Evolutionary conservation across 495 filamentous ascomycete genomes (phyloP).

Genomic region (Penicillium lagena): DNA sequence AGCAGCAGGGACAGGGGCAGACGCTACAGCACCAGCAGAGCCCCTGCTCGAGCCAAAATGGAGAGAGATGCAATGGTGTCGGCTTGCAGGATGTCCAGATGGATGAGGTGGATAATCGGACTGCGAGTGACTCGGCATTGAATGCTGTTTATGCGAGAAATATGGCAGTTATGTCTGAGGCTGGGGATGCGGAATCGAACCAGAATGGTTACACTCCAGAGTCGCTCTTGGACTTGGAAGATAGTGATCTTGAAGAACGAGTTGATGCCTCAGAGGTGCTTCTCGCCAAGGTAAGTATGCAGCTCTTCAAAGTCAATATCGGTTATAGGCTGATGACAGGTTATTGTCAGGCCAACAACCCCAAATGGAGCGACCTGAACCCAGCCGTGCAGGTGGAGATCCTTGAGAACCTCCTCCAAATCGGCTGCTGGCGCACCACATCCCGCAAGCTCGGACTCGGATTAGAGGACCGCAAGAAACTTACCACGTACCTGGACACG

Average conservation of each 20-base stretch:
- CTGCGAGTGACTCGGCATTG: constrained; percentile 27
- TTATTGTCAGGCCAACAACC: constrained; percentile 3
- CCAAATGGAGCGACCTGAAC: constrained; percentile 29
- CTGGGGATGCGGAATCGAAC: neutral
- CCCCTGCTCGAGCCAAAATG: too few relatives aligned
- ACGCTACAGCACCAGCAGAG: too few relatives aligned
- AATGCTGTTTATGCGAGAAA: constrained; percentile 32
- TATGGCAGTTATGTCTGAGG: constrained; percentile 23
- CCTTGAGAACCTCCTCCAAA: constrained; percentile 21
- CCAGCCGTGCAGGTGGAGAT: constrained; percentile 30
- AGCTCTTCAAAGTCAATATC: neutral
- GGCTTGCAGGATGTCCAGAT: constrained; percentile 10
- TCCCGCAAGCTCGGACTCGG: constrained; percentile 21
- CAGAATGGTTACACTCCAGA: too few relatives aligned
- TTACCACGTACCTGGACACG: constrained; percentile 6
- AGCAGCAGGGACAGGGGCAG: neutral
- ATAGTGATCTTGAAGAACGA: constrained; percentile 14
- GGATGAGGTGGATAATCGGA: constrained; percentile 17
- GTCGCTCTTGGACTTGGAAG: constrained; percentile 2
- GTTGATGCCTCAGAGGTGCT: constrained; percentile 3
- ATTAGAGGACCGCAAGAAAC: constrained; percentile 8
- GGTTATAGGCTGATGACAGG: neutral
- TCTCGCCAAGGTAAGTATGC: constrained; percentile 7
- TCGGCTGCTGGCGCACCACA: constrained; percentile 7
- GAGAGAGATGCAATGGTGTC: neutral